phyloP scores from a whole-genome alignment of 768 basidiomycete genomes.

The Phylloporus sp. region DNA sequence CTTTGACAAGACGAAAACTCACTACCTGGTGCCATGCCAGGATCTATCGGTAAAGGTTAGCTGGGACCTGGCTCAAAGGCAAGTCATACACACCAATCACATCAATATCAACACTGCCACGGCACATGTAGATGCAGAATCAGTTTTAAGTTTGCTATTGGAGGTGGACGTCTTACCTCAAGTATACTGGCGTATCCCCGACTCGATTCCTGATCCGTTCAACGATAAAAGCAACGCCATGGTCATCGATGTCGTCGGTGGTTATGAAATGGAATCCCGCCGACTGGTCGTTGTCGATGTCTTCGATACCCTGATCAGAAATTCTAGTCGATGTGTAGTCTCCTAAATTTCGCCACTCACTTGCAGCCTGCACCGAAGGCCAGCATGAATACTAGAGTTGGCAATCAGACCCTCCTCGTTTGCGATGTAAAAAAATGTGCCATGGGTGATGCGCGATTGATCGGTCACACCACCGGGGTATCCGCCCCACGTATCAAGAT shows the following conservation, averaged over 20 bases:
- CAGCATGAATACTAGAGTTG: constrained; percentile 75
- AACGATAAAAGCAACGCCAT: constrained; percentile 67
- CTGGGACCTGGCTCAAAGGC: not conserved
- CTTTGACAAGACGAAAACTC: constrained; percentile 24
- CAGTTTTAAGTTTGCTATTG: not conserved
- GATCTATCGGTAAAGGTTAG: constrained; percentile 42
- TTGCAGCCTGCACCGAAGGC: constrained; percentile 72
- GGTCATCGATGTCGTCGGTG: constrained; percentile 78
- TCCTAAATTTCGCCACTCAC: constrained; percentile 32
- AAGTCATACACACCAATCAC: constrained; percentile 51
- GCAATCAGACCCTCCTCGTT: constrained; percentile 71
- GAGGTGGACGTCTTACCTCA: constrained; percentile 40
- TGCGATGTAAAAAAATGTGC: constrained; percentile 82
- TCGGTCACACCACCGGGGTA: constrained; percentile 40
- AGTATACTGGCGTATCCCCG: constrained; percentile 70
- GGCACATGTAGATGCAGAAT: too few relatives aligned
- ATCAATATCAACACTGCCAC: constrained; percentile 76
- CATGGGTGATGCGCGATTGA: constrained; percentile 73
- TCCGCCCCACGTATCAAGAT: constrained; percentile 58
- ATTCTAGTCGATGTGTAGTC: not conserved
- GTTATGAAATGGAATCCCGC: constrained; percentile 79
- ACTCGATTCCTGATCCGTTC: constrained; percentile 65
- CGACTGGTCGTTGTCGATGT: constrained; percentile 57
- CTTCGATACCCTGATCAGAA: constrained; percentile 15
- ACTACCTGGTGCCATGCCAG: constrained; percentile 76